Base-by-base conservation (phyloP, 257 asterid species). In the Petunia secreta region DNA sequence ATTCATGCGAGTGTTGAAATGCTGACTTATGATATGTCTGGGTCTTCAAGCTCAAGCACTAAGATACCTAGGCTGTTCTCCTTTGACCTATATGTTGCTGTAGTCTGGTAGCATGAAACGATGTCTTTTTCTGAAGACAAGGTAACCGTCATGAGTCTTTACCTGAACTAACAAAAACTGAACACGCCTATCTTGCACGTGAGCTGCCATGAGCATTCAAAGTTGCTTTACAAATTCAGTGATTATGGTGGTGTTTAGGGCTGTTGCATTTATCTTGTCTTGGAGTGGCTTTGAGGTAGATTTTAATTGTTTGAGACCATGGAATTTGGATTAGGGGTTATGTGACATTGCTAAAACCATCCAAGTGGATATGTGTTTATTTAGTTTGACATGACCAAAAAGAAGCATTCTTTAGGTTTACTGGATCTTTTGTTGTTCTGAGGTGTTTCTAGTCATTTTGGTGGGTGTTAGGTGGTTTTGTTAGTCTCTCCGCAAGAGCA, bases 61-160 rank as follows among this genome's bases (percentile, higher is more conserved):
- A 63, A n/a, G 37, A 63, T 63, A 0, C 44, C 15, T 63, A 62
- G 67, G 67, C 39, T 63, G 44, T 63, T 63, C 44, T 8, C 36
- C 44, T 36, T 63, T 36, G 68, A 63, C 68, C 68, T 63, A 63
- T 63, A 9, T 63, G 68, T 63, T 63, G 44, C 68, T 63, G 68
- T 63, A 10, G 68, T 13, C 10, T 63, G 68, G 41, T 13, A 36
- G 68, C 68, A 63, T 63, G 44, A 36, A 63, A 36, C n/a, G 4
- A 37, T 36, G 68, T 63, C 43, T 63, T 63, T 63, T 63, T 63
- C 44, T 2, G 43, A 63, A 63, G 44, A 63, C 68, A 63, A 63
- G 16, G 43, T 37, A 37, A 63, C n/a, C 1, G 67, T 62, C 3
- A 62, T 1, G 43, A 62, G 67, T 62, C 67, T 62, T 62, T 62